These are phyloP conservation scores for Dendrostoma leiphaemia DNA, from an alignment of 2,329 filamentous ascomycete species.

Conservation along the genomic window DNA sequence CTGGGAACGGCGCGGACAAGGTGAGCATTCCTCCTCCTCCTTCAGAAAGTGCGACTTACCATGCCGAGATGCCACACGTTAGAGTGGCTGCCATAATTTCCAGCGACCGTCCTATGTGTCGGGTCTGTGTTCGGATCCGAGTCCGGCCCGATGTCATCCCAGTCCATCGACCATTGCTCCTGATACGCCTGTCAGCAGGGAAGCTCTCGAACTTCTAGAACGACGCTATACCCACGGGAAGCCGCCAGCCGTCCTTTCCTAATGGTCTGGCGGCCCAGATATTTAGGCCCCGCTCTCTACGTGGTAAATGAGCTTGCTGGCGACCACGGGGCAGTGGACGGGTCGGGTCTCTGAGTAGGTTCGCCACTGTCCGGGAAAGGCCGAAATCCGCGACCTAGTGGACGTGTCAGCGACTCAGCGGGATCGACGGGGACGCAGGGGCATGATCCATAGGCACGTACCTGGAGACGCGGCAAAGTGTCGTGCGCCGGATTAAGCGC, in stretches of 20 bases:
- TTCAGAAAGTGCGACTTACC: too few species aligned
- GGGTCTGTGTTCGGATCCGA: neutral
- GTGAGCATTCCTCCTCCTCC: neutral
- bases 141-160: neutral
- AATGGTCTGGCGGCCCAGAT: neutral
- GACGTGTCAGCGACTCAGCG: neutral
- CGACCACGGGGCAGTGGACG: too few species aligned
- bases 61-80: slow-evolving; percentile 10
- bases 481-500: neutral
- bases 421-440: neutral
- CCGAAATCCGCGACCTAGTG: neutral
- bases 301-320: too few species aligned
- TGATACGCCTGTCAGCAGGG: neutral
- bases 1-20: neutral
- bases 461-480: neutral
- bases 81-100: neutral
- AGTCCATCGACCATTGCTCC: slow-evolving; percentile 4
- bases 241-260: neutral
- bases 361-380: neutral
- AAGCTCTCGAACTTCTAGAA: neutral
- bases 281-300: neutral
- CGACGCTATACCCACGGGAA: neutral
- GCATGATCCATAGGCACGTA: neutral
- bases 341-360: neutral
- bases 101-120: neutral